Percentiles rank a stretch among this genome's conserved stretches.
Evolutionary conservation across 2,329 filamentous ascomycete species (phyloP).

Genomic region (Fusarium nematophilum): DNA sequence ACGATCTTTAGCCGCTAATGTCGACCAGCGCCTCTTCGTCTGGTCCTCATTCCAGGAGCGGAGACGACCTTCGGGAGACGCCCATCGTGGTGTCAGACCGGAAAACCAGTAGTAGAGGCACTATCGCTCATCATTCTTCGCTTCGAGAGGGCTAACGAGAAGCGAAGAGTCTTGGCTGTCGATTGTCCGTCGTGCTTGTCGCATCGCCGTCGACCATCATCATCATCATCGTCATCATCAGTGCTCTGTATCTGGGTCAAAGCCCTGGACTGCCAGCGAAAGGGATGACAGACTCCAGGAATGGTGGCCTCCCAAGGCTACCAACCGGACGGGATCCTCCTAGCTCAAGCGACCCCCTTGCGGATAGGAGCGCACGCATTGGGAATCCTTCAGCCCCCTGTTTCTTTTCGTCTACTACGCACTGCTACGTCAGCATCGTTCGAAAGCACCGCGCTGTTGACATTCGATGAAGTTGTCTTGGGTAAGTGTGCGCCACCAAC

Average conservation of each 20-base stretch:
- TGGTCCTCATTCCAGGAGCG: constrained; percentile 38
- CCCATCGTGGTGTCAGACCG: constrained; percentile 24
- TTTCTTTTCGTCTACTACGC: constrained; percentile 3
- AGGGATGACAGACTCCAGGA: background rate
- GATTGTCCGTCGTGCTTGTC: background rate
- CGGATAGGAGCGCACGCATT: constrained; percentile 23
- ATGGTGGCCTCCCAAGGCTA: background rate
- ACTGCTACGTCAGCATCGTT: constrained; percentile 21
- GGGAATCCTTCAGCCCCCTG: constrained; percentile 4
- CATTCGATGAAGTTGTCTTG: constrained; percentile 20
- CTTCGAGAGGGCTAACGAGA: background rate
- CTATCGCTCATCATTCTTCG: constrained; percentile 1
- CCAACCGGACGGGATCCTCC: constrained; percentile 23
- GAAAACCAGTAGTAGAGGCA: background rate
- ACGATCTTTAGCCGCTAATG: constrained; percentile 43
- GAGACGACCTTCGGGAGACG: constrained; percentile 27
- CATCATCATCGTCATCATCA: background rate
- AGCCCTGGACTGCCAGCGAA: background rate
- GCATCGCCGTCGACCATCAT: too few species aligned
- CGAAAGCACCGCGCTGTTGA: constrained; percentile 9
- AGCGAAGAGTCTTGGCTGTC: constrained; percentile 10
- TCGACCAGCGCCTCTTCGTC: constrained; percentile 36
- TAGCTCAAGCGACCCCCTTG: constrained; percentile 18
- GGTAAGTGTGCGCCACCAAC: constrained; percentile 26
- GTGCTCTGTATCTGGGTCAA: background rate